Base-by-base conservation (phyloP, 2,329 filamentous ascomycete species). In the Hirsutella rhossiliensis region DNA sequence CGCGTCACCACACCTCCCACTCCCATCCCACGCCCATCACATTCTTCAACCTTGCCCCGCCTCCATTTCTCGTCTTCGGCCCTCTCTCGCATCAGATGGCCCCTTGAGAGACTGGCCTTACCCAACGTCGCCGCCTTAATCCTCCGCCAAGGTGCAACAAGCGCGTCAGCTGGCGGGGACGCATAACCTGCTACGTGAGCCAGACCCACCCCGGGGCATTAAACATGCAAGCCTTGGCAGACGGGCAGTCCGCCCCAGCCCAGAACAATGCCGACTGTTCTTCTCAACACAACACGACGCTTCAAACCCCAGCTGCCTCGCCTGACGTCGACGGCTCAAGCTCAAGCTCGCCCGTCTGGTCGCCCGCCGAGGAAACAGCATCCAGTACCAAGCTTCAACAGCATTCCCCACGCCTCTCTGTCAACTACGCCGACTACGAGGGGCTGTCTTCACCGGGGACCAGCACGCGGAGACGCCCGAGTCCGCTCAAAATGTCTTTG, bases 401-500 rank as follows among this genome's bases (percentile, higher is more conserved):
- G 39, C 18, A 39, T 29, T 23, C 43, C 41, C 40, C 20, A 28
- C 34, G 27, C 34, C 13, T 17, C 11, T 34, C 30, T 20, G 32
- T 44, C 42, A 30, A 27, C 11, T n/a, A n/a, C 15, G 31, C 27
- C 17, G 42, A 46, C 40, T 27, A 41, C 15, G 20, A 34, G 8
- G 43, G 46, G 36, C 30, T 28, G 31, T 31, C 34, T 5, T 42
- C 36, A 11, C 27, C 36, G 15, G 42, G 31, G 20, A 41, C 48
- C 23, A 43, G 32, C 39, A 17, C 20, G 13, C 63, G n/a, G 36
- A 43, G 15, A 38, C n/a, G 18, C 36, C 36, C 41, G 18, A n/a
- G 7, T 15, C 15, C 30, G 29, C 30, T 38, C 53, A 48, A 54
- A 27, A 58, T 56, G 60, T 52, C 52, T 41, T 56, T 56, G 30